Conservation (phyloP, 495 filamentous ascomycete species). For the Aspergillus steynii region DNA sequence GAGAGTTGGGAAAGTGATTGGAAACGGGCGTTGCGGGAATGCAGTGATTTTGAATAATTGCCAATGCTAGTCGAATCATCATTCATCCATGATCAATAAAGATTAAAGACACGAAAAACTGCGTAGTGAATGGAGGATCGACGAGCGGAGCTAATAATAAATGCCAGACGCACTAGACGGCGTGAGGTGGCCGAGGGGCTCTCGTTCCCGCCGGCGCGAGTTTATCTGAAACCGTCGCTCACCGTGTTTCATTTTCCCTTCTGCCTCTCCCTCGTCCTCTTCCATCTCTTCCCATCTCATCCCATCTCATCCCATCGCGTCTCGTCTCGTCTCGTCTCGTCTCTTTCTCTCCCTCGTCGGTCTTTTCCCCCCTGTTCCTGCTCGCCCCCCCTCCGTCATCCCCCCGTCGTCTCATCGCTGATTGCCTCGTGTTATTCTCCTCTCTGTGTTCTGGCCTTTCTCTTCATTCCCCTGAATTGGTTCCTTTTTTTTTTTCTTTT, state of each 20-base stretch:
- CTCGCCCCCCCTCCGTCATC: not conserved
- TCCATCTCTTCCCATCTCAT: not conserved
- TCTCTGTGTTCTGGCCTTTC: not conserved
- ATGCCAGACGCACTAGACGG: not conserved
- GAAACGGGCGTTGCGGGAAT: not conserved
- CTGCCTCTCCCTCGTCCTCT: not conserved
- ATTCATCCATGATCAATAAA: too few species aligned
- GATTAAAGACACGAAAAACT: too few species aligned
- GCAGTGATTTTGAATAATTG: not conserved
- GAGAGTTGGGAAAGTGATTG: not conserved
- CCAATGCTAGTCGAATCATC: too few species aligned
- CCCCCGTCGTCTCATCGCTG: not conserved
- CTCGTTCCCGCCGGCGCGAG: not conserved
- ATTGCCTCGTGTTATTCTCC: not conserved
- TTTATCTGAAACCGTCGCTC: constrained; percentile 2
- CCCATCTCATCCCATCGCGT: not conserved
- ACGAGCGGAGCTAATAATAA: not conserved
- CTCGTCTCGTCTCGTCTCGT: not conserved
- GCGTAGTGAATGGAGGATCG: too few species aligned
- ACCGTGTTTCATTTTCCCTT: constrained; percentile 4
- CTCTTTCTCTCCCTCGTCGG: not conserved
- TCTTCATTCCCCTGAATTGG: not conserved
- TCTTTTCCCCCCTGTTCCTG: not conserved
- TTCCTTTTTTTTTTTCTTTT: not conserved
- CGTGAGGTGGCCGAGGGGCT: not conserved